Conservation (phyloP, 1,139 yeast genomes). For the Yamadazyma epiphylla region DNA sequence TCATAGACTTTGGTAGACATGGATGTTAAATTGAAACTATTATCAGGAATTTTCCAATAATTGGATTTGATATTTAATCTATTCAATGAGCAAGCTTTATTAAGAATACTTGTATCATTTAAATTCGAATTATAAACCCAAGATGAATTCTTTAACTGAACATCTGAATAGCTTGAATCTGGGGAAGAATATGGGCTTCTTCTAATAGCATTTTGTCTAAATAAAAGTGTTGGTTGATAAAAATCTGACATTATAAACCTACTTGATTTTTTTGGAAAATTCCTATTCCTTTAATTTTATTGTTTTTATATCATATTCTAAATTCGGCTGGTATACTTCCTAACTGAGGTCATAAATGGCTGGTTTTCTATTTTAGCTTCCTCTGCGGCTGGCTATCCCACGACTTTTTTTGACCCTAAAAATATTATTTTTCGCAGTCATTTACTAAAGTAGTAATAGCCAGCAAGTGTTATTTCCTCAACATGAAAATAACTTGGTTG, state of each 20-base stretch:
- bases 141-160: constrained; percentile 5
- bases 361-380: too few species aligned
- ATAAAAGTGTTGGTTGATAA: constrained; percentile 43
- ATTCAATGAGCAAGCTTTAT: constrained; percentile 41
- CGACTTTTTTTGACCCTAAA: too few species aligned
- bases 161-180: constrained; percentile 17
- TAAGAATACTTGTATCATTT: constrained; percentile 29
- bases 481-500: too few species aligned
- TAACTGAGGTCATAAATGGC: too few species aligned
- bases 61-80: constrained; percentile 48
- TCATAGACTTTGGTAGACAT: constrained; percentile 28
- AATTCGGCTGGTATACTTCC: too few species aligned
- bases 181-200: constrained; percentile 28
- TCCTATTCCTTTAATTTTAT: too few species aligned
- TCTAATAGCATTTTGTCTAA: constrained; percentile 45
- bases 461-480: too few species aligned
- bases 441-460: too few species aligned
- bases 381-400: too few species aligned
- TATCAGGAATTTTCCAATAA: constrained; percentile 74
- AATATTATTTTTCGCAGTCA: too few species aligned
- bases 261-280: too few species aligned
- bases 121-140: constrained; percentile 26
- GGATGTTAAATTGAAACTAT: constrained; percentile 52
- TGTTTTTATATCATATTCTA: too few species aligned
- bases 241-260: constrained; percentile 27